Percentiles rank a stretch among this genome's conserved stretches.
phyloP scores from a whole-genome alignment of 2,329 filamentous ascomycete genomes.

The Periglandula ipomoeae region DNA sequence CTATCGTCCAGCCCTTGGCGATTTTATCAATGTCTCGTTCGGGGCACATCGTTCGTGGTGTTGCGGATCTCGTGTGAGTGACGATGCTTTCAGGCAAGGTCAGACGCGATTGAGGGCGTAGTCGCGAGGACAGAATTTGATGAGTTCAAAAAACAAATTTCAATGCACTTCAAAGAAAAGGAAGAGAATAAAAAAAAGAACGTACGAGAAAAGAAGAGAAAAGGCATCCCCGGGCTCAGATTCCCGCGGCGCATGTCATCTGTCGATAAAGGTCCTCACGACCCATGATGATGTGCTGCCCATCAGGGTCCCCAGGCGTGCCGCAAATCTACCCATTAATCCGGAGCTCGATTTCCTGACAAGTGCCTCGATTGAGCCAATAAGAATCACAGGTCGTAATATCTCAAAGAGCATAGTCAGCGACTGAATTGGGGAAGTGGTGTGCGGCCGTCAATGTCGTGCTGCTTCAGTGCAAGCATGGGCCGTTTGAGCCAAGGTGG shows the following conservation, averaged over 20 bases:
- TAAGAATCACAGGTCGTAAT: too few species aligned
- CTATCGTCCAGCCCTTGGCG: conserved; percentile 28
- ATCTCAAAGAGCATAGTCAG: too few species aligned
- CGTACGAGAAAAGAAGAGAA: background rate
- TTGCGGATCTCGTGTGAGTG: background rate
- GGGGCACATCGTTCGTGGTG: conserved; percentile 10
- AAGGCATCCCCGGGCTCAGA: background rate
- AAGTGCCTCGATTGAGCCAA: background rate
- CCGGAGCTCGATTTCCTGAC: background rate
- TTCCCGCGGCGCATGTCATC: background rate
- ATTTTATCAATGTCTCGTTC: conserved; percentile 25
- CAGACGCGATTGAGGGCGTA: background rate
- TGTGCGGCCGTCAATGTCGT: too few species aligned
- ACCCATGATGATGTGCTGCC: conserved; percentile 1
- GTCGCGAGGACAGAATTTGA: too few species aligned
- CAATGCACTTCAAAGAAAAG: background rate
- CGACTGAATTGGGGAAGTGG: too few species aligned
- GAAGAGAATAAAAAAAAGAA: background rate
- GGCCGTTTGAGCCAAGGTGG: too few species aligned
- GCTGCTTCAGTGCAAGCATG: too few species aligned
- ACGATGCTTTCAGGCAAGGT: background rate
- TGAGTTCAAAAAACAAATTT: background rate
- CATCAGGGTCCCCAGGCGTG: background rate
- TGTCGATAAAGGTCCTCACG: conserved; percentile 8
- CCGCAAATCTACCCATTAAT: background rate